These are phyloP conservation scores for Nemania sp. DNA, from an alignment of 2,329 filamentous ascomycete species.

Conservation along the genomic window DNA sequence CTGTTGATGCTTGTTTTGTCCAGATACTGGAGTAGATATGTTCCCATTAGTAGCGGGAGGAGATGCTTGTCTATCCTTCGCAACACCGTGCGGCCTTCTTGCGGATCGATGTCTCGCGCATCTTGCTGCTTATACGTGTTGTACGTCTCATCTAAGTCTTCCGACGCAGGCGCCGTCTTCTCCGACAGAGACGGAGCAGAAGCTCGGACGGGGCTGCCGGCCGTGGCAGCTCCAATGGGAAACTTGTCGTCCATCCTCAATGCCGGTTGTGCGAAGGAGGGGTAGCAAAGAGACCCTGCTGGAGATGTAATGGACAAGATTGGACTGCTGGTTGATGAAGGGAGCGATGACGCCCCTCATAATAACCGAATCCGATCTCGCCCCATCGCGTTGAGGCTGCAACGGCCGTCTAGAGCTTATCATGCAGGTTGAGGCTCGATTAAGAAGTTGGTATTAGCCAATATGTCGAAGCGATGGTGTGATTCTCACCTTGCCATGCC, in stretches of 20 bases:
- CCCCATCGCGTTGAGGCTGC: neutral
- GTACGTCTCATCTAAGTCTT: slow-evolving; percentile 42
- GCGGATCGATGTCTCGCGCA: slow-evolving; percentile 30
- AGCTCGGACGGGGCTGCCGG: neutral
- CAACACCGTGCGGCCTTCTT: slow-evolving; percentile 37
- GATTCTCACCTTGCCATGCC: neutral
- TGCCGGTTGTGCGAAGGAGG: neutral
- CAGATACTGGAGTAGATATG: slow-evolving; percentile 41
- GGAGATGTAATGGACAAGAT: neutral
- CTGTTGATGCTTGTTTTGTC: slow-evolving; percentile 52
- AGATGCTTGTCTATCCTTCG: slow-evolving; percentile 39
- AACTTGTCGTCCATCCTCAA: slow-evolving; percentile 27
- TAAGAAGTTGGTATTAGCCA: slow-evolving; percentile 10
- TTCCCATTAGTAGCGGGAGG: slow-evolving; percentile 39
- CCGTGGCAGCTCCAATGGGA: slow-evolving; percentile 1
- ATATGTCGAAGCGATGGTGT: slow-evolving; percentile 6
- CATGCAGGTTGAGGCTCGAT: neutral
- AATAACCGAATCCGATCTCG: neutral
- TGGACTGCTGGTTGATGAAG: neutral
- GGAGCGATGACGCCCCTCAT: neutral
- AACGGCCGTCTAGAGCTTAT: neutral
- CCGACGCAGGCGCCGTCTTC: slow-evolving; percentile 30
- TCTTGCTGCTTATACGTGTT: slow-evolving; percentile 38
- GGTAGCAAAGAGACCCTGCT: neutral
- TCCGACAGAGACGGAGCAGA: slow-evolving; percentile 11